A percentile compares a stretch with the other conserved stretches of the same genome.
Evolutionary conservation across 164 flowering plant species (phyloP).

Genomic region (Stephania japonica): DNA sequence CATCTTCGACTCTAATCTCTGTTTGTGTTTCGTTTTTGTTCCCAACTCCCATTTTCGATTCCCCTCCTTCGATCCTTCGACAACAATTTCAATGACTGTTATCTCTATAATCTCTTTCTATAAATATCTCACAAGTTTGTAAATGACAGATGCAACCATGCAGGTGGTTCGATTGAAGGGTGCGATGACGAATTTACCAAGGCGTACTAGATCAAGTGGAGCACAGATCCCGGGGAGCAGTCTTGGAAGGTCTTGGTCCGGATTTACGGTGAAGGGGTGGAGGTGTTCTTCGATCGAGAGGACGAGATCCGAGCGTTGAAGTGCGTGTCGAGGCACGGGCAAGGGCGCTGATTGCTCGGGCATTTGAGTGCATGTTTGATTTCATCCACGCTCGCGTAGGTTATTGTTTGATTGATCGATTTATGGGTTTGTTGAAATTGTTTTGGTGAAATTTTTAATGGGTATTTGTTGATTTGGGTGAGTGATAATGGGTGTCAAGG

Average conservation of each 20-base stretch:
- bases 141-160: no score
- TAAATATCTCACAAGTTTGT: no score
- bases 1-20: no score
- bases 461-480: no score
- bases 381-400: constrained; percentile 78
- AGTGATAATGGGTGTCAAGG: no score
- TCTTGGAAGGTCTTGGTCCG: constrained; percentile 61
- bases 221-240: constrained; percentile 27
- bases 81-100: no score
- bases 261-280: constrained; percentile 82
- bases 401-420: constrained; percentile 3
- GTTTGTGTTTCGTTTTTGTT: no score
- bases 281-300: constrained; percentile 60
- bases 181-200: constrained; percentile 92
- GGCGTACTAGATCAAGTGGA: constrained; percentile 76
- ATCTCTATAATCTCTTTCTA: no score
- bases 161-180: constrained; percentile 65
- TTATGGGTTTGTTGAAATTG: not conserved
- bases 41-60: no score
- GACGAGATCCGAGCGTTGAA: constrained; percentile 71
- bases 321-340: constrained; percentile 70
- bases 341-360: constrained; percentile 68
- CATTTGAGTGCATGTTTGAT: no score
- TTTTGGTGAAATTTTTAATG: no score
- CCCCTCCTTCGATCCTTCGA: no score